Conservation (phyloP, 2,329 filamentous ascomycete genomes). For the Fusarium penzigii region DNA sequence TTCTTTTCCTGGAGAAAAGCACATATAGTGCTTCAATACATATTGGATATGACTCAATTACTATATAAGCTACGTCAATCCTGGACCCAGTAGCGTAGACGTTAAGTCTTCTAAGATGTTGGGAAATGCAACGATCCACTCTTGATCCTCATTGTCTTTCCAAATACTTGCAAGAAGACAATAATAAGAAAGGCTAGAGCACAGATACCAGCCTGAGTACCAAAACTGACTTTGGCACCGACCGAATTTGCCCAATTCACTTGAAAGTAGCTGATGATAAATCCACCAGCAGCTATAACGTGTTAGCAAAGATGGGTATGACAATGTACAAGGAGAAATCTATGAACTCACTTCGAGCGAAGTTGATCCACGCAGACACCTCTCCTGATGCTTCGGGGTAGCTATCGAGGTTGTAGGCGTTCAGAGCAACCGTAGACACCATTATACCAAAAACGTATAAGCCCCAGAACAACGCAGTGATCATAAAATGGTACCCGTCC, state of each 20-base stretch:
- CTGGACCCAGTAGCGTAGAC: too few relatives aligned
- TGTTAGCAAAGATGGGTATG: too few relatives aligned
- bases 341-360: slow-evolving; percentile 17
- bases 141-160: too few relatives aligned
- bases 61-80: too few relatives aligned
- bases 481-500: slow-evolving; percentile 33
- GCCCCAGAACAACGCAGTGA: slow-evolving; percentile 44
- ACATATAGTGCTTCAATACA: too few relatives aligned
- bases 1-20: too few relatives aligned
- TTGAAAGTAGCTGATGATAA: slow-evolving; percentile 50
- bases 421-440: slow-evolving; percentile 48
- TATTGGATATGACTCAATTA: too few relatives aligned
- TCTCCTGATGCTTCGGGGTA: slow-evolving; percentile 51
- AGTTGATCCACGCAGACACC: slow-evolving; percentile 45
- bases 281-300: slow-evolving; percentile 42
- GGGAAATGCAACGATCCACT: too few relatives aligned
- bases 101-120: too few relatives aligned
- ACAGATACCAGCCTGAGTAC: slow-evolving; percentile 36
- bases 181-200: too few relatives aligned
- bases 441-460: slow-evolving; percentile 58
- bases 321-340: too few relatives aligned
- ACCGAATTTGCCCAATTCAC: slow-evolving; percentile 42
- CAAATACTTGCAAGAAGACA: too few relatives aligned
- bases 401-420: slow-evolving; percentile 49
- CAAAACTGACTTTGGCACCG: slow-evolving; percentile 40